Base-by-base conservation (phyloP, 345 rosid genomes). In the Geranium brycei region DNA sequence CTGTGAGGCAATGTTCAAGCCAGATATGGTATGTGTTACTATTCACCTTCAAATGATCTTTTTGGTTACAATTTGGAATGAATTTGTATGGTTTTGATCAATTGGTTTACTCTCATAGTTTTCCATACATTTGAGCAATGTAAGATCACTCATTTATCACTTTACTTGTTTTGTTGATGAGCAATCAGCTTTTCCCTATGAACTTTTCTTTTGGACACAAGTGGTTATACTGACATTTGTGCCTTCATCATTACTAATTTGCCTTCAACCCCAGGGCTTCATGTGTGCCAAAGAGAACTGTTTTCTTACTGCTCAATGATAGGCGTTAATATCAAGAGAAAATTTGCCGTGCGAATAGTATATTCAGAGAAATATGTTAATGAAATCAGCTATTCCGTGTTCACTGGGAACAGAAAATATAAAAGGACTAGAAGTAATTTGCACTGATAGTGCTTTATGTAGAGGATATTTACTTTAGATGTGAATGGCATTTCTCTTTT, bases 1-100 rank as follows among this genome's bases (percentile, higher is more conserved):
- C 31, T 90, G 99, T 57, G 96, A 93, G 71, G 84, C 97, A 7
- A 83, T 90, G 90, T 93, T 73, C 81, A 90, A 82, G 81, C 96
- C 93, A 57, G 83, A 93, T 69, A 85, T 93, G 97, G 99, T 93
- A 74, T 35, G 92, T 78, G 64, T 58, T 59, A 62, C 19, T 19
- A 13, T 65, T 40, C 19, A 59, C 32, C 38, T 17, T 15, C 11
- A 35, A 57, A 64, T 5, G 51, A 51, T 57, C 12, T 3, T 64
- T 17, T 14, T 51, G 31, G 41, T n/a, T 56, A 60, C 19, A 32
- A 56, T 1, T 0, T 64, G 4, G 16, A 7, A 5, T 59, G 19
- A 11, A 11, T 6, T 15, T 19, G 6, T 19, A 19, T 59, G 16
- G 14, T 11, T 19, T 19, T 47, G 15, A 47, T 7, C 13, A 8